Conservation (phyloP, 441 rosid genomes). For the Theobroma grandiflorum region DNA sequence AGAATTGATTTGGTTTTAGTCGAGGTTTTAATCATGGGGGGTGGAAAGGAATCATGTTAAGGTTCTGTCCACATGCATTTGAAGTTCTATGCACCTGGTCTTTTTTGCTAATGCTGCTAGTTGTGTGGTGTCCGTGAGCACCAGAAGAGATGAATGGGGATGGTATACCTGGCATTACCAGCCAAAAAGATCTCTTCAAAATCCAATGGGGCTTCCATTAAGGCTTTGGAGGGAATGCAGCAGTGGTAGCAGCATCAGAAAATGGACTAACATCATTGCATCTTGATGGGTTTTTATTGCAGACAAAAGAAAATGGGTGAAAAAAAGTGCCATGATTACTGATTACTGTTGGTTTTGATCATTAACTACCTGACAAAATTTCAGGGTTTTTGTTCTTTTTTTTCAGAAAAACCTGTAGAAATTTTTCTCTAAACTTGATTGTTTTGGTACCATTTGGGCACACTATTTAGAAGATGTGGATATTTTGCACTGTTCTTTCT, state of each 20-base stretch:
- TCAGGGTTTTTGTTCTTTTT: background rate
- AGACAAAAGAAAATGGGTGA: conserved; percentile 51
- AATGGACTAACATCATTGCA: conserved; percentile 26
- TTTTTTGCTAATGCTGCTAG: conserved; percentile 1
- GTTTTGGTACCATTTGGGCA: too few relatives aligned
- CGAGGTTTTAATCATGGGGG: background rate
- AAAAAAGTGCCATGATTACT: conserved; percentile 33
- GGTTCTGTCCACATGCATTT: background rate
- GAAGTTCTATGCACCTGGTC: conserved; percentile 28
- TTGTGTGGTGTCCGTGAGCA: conserved; percentile 24
- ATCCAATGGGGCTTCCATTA: conserved; percentile 31
- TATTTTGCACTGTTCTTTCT: background rate
- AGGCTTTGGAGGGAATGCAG: background rate
- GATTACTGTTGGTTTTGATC: conserved; percentile 15
- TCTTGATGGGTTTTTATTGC: conserved; percentile 27
- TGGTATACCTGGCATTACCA: conserved; percentile 34
- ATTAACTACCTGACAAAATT: conserved; percentile 24
- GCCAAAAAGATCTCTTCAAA: conserved; percentile 30
- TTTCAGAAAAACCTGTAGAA: too few relatives aligned
- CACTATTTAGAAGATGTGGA: too few relatives aligned
- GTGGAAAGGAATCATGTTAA: background rate
- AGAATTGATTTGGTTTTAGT: background rate
- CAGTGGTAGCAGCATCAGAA: background rate
- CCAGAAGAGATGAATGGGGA: conserved; percentile 3
- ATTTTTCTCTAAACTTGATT: too few relatives aligned